Conservation (phyloP, 768 basidiomycete genomes). For the Cubamyces lactineus region DNA sequence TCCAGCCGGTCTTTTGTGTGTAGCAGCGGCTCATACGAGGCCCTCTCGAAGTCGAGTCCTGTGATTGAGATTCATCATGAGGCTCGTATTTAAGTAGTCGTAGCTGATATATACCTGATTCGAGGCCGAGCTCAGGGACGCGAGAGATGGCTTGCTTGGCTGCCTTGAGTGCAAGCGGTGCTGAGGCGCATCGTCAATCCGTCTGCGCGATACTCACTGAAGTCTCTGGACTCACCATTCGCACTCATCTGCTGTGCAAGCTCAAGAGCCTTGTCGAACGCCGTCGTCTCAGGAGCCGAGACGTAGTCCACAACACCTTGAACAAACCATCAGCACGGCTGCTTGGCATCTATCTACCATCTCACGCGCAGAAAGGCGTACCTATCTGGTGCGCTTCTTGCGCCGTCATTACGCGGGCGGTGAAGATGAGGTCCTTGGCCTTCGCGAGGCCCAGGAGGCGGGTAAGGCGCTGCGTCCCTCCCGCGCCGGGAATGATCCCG, state of each 20-base stretch:
- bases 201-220: not conserved
- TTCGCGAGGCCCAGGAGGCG: slow-evolving; percentile 77
- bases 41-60: slow-evolving; percentile 93
- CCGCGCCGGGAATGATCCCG: slow-evolving; percentile 90
- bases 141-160: slow-evolving; percentile 86
- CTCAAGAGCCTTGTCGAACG: slow-evolving; percentile 68
- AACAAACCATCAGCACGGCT: not conserved
- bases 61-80: not conserved
- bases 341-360: not conserved
- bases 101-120: slow-evolving; percentile 56
- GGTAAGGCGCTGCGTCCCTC: slow-evolving; percentile 83
- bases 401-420: slow-evolving; percentile 69
- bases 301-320: slow-evolving; percentile 84
- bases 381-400: slow-evolving; percentile 73
- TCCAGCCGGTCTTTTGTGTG: slow-evolving; percentile 77
- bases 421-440: slow-evolving; percentile 88
- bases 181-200: slow-evolving; percentile 52
- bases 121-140: slow-evolving; percentile 76
- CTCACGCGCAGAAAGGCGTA: slow-evolving; percentile 34
- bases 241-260: slow-evolving; percentile 69
- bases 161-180: slow-evolving; percentile 84
- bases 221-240: slow-evolving; percentile 53
- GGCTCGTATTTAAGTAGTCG: too few species aligned
- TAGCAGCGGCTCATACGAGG: slow-evolving; percentile 81
- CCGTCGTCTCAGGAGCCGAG: slow-evolving; percentile 59